Evolutionary conservation across 2,329 filamentous ascomycete genomes (phyloP).

Genomic region (Biscogniauxia marginata): DNA sequence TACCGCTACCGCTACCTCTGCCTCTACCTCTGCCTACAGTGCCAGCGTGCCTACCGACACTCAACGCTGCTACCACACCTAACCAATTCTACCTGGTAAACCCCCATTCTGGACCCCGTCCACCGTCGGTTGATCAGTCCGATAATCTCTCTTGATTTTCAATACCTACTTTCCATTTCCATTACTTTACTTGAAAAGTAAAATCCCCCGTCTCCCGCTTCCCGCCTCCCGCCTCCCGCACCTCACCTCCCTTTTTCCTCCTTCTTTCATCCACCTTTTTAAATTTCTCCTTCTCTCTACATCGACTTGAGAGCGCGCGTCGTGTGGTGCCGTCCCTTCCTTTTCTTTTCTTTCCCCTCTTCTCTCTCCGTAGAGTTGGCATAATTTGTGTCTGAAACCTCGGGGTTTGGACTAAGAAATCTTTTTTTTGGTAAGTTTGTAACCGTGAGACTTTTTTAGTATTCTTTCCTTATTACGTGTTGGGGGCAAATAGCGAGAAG

Average conservation of each 20-base stretch:
- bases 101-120: background rate
- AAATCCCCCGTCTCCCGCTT: background rate
- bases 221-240: slow-evolving; percentile 19
- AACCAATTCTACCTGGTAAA: slow-evolving; percentile 1
- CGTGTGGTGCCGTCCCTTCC: slow-evolving; percentile 30
- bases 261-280: slow-evolving; percentile 15
- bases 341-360: slow-evolving; percentile 21
- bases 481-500: background rate
- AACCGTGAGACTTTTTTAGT: background rate
- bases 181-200: slow-evolving; percentile 16
- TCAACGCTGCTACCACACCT: slow-evolving; percentile 1
- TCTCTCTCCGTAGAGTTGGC: slow-evolving; percentile 21
- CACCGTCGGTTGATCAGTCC: slow-evolving; percentile 23
- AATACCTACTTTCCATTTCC: slow-evolving; percentile 14
- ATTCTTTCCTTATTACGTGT: background rate
- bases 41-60: background rate
- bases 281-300: slow-evolving; percentile 18
- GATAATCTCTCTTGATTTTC: slow-evolving; percentile 34
- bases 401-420: slow-evolving; percentile 20
- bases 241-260: slow-evolving; percentile 26
- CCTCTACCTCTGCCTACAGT: too few relatives aligned
- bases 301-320: slow-evolving; percentile 25
- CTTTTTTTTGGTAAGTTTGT: slow-evolving; percentile 15
- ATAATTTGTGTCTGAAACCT: slow-evolving; percentile 20
- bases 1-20: too few relatives aligned